Conservation (phyloP, 2,329 filamentous ascomycete genomes). For the Aspergillus latus region DNA sequence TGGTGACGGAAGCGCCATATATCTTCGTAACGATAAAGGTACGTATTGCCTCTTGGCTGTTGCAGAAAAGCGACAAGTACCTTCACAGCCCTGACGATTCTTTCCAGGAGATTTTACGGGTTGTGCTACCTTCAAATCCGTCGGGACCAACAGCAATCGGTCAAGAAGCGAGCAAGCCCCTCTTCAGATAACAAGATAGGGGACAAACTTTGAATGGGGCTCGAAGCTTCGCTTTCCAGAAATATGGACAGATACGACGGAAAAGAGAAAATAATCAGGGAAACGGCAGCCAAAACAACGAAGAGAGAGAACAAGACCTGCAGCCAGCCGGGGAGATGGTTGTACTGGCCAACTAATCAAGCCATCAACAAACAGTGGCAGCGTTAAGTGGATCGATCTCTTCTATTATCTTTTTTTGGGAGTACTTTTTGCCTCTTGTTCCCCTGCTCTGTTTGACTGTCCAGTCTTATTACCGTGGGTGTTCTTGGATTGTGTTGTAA, state of each 20-base stretch:
- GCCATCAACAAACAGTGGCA: constrained; percentile 25
- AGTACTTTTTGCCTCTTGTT: constrained; percentile 4
- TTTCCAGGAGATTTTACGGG: background rate
- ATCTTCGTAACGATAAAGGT: background rate
- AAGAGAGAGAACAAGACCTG: constrained; percentile 19
- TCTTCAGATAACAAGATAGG: background rate
- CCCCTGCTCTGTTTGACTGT: constrained; percentile 4
- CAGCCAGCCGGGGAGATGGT: constrained; percentile 26
- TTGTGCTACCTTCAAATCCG: constrained; percentile 4
- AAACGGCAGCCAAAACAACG: constrained; percentile 11
- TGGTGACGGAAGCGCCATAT: background rate
- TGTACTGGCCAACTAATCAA: constrained; percentile 27
- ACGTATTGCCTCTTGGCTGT: background rate
- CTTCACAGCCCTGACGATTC: background rate
- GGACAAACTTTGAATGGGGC: background rate
- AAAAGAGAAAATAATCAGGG: constrained; percentile 9
- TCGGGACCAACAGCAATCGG: background rate
- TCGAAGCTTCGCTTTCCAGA: constrained; percentile 5
- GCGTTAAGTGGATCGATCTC: constrained; percentile 11
- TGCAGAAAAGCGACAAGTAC: background rate
- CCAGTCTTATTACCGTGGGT: constrained; percentile 2
- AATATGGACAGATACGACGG: constrained; percentile 8
- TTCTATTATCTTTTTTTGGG: constrained; percentile 7
- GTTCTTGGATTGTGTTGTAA: constrained; percentile 5
- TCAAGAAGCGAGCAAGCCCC: constrained; percentile 6